A percentile compares a stretch with the other conserved stretches of the same genome.
Conservation (phyloP, 345 rosid genomes). For the Gossypium sturtianum region DNA sequence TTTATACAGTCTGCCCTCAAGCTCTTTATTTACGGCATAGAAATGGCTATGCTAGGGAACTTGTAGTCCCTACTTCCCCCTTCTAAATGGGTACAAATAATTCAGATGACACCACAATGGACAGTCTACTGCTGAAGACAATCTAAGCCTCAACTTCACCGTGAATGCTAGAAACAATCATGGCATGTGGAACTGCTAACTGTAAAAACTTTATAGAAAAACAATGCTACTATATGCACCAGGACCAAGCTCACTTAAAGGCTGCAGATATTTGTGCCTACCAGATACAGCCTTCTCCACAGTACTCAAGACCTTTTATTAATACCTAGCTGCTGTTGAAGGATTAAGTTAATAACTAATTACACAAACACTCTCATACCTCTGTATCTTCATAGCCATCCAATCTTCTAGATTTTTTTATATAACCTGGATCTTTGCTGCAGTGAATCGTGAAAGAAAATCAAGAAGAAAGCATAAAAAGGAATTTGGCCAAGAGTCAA, state of each 20-base stretch:
- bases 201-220: not conserved
- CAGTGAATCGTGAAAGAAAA: slow-evolving; percentile 24
- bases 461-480: not conserved
- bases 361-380: slow-evolving; percentile 28
- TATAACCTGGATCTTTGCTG: slow-evolving; percentile 89
- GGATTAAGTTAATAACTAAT: not conserved
- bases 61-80: not conserved
- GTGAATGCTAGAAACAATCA: not conserved
- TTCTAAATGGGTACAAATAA: not conserved
- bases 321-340: not conserved
- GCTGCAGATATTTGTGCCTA: not conserved
- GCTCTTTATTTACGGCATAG: not conserved
- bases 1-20: not conserved
- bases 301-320: not conserved
- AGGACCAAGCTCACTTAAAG: slow-evolving; percentile 5
- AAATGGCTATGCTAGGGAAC: not conserved
- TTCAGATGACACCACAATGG: not conserved
- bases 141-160: not conserved
- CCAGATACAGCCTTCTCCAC: not conserved
- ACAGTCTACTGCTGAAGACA: not conserved
- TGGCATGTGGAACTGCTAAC: not conserved
- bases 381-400: slow-evolving; percentile 38
- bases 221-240: not conserved
- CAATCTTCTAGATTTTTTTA: slow-evolving; percentile 43
- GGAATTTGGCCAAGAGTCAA: too few species aligned